Conservation (phyloP, 345 rosid genomes). For the Hypericum androsaemum region DNA sequence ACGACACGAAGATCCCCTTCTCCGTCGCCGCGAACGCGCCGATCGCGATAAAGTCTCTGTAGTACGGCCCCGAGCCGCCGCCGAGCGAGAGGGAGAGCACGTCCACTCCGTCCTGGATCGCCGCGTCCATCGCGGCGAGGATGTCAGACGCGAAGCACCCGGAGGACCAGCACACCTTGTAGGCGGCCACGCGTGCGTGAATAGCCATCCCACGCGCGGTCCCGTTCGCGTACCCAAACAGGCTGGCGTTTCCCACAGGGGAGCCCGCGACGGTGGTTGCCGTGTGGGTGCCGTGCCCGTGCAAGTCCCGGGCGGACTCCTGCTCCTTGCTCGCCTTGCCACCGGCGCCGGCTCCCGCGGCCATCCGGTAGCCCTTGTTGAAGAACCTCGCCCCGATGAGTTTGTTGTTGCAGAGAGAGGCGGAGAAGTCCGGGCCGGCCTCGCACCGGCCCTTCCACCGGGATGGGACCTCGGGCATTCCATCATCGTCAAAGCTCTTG, state of each 20-base stretch:
- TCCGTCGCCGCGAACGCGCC: conserved; percentile 70
- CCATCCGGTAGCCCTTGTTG: conserved; percentile 60
- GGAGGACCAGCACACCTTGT: conserved; percentile 69
- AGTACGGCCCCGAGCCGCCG: conserved; percentile 57
- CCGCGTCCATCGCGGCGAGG: conserved; percentile 72
- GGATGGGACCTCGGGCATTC: conserved; percentile 57
- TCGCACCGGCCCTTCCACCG: conserved; percentile 75
- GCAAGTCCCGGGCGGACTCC: conserved; percentile 40
- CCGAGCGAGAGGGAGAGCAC: conserved; percentile 85
- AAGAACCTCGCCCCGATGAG: conserved; percentile 72
- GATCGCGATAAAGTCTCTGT: conserved; percentile 52
- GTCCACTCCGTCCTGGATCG: conserved; percentile 73
- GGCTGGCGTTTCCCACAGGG: conserved; percentile 51
- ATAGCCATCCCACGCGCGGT: conserved; percentile 76
- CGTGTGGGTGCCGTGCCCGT: conserved; percentile 90
- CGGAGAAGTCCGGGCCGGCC: conserved; percentile 52
- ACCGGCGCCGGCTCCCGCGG: conserved; percentile 35
- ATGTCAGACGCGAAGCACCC: conserved; percentile 81
- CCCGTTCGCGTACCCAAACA: conserved; percentile 80
- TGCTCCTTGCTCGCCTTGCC: conserved; percentile 27
- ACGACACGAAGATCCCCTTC: conserved; percentile 71
- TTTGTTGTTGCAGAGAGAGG: conserved; percentile 62
- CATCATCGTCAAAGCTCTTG: conserved; percentile 46
- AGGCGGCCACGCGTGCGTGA: conserved; percentile 59
- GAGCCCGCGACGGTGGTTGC: conserved; percentile 74